These are phyloP conservation scores for Discostella pseudostelligera DNA, from an alignment of 108 stramenopile species.

Conservation along the genomic window DNA sequence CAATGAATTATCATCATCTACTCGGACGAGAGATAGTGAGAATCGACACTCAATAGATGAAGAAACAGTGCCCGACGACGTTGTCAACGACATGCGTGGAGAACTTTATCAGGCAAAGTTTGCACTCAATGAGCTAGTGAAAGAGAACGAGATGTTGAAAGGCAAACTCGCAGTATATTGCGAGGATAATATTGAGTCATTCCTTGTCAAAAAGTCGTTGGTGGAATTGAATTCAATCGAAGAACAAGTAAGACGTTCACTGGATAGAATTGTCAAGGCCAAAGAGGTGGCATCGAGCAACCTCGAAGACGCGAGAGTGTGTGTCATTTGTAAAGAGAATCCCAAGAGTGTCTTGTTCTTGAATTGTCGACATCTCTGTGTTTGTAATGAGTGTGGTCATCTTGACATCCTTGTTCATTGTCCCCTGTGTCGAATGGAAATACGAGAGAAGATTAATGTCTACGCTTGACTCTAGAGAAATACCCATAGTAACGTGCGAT, in stretches of 20 bases:
- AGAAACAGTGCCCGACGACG: neutral
- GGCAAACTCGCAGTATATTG: conserved; percentile 14
- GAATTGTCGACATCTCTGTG: conserved; percentile 40
- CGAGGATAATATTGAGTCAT: conserved; percentile 7
- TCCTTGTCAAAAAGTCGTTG: conserved; percentile 24
- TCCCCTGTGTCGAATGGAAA: conserved; percentile 37
- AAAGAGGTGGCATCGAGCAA: conserved; percentile 21
- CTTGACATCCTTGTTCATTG: conserved; percentile 20
- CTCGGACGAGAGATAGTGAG: neutral
- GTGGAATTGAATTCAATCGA: conserved; percentile 22
- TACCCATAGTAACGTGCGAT: no score
- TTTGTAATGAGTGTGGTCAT: conserved; percentile 30
- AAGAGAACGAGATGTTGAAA: conserved; percentile 22
- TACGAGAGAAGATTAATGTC: conserved; percentile 30
- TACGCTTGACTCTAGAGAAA: conserved; percentile 1
- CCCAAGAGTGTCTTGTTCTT: conserved; percentile 31
- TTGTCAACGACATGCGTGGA: neutral
- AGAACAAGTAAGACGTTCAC: conserved; percentile 26
- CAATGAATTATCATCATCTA: neutral
- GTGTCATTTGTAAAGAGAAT: conserved; percentile 41
- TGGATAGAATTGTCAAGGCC: conserved; percentile 30
- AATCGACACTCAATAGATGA: neutral
- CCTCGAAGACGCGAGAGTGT: conserved; percentile 33
- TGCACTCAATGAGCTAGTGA: conserved; percentile 21
- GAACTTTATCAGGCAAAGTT: conserved; percentile 30